phyloP scores from a whole-genome alignment of 306 rosid species.

The Cicer pinnatifidum region DNA sequence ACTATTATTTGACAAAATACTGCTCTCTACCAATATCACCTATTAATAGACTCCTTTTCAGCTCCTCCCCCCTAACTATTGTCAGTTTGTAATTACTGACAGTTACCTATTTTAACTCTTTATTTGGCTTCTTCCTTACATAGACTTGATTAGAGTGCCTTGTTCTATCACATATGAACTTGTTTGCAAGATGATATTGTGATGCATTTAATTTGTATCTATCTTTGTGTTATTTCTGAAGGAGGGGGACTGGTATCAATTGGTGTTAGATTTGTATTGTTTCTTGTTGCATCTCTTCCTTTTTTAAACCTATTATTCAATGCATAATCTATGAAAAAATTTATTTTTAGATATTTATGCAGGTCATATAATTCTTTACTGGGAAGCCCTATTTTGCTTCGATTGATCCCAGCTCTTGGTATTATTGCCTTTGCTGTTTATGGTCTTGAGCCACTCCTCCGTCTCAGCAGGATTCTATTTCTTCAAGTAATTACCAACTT shows the following conservation, averaged over 20 bases:
- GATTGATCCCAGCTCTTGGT: slow-evolving; percentile 79
- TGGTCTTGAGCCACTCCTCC: slow-evolving; percentile 85
- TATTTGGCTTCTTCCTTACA: too few relatives aligned
- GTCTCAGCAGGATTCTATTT: slow-evolving; percentile 69
- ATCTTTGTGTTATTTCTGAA: slow-evolving; percentile 20
- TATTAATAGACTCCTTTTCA: too few relatives aligned
- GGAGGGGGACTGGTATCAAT: slow-evolving; percentile 13
- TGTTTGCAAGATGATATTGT: slow-evolving; percentile 26
- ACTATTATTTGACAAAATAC: too few relatives aligned
- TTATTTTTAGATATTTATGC: slow-evolving; percentile 40
- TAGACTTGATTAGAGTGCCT: too few relatives aligned
- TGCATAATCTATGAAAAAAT: slow-evolving; percentile 11
- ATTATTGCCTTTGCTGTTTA: slow-evolving; percentile 88
- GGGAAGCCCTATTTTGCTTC: slow-evolving; percentile 62
- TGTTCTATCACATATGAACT: slow-evolving; percentile 1
- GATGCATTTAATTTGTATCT: slow-evolving; percentile 22
- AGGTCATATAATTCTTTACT: slow-evolving; percentile 71
- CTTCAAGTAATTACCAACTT: slow-evolving; percentile 63
- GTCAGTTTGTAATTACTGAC: too few relatives aligned
- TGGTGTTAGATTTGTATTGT: slow-evolving; percentile 26
- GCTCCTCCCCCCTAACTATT: too few relatives aligned
- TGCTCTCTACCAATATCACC: too few relatives aligned
- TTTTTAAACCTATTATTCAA: slow-evolving; percentile 22
- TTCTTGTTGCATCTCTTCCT: slow-evolving; percentile 30
- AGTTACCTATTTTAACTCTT: too few relatives aligned